Evolutionary conservation across 2,329 filamentous ascomycete species (phyloP), one percentile per base, ranked within the genome.

Genomic region (Trichothecium roseum): DNA sequence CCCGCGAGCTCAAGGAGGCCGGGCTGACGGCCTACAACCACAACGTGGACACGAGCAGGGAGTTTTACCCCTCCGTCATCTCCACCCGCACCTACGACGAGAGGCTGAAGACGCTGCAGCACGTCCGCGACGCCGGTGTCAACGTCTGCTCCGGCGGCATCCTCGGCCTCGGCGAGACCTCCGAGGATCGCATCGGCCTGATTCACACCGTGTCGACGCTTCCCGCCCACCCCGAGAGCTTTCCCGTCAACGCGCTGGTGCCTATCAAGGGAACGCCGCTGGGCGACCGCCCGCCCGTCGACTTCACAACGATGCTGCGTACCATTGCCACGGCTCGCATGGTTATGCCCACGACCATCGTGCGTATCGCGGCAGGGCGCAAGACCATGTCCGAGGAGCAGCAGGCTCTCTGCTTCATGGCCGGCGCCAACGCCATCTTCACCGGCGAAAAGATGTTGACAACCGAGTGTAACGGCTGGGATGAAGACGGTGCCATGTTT

Each of bases 391-490:
- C 74, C 4, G 87, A 94, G 62, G 85, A 91, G 60, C 81, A 94
- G 64, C 87, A 94, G 62, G 79, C 85, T 12, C 56, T 89, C 45
- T 94, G 86, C 59, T 94, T 94, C 63, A 80, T 84, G 73, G 85
- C 86, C 0, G 87, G 87, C 12, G 87, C 87, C 1, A 94, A 94
- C 49, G 87, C 87, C n/a, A 81, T 94, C 24, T 94, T 94, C 54
- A 94, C 87, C 0, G 87, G 87, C 8, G 87, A 94, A 64, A 94
- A 89, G 69, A 94, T 94, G 87, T 57, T 94, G 60, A 94, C 87
- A 4, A 94, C 87, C 0, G 84, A 87, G 38, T 93, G 85, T 54
- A 88, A 85, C 46, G 84, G 85, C 20, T 94, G 84, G 84, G 85
- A 91, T 42, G 84, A 93, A 59, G 87, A 94, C 51, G 78, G 74